A percentile compares a stretch with the other conserved stretches of the same genome.
Conservation (phyloP, 2,329 filamentous ascomycete species). For the Pseudogymnoascus verrucosus region DNA sequence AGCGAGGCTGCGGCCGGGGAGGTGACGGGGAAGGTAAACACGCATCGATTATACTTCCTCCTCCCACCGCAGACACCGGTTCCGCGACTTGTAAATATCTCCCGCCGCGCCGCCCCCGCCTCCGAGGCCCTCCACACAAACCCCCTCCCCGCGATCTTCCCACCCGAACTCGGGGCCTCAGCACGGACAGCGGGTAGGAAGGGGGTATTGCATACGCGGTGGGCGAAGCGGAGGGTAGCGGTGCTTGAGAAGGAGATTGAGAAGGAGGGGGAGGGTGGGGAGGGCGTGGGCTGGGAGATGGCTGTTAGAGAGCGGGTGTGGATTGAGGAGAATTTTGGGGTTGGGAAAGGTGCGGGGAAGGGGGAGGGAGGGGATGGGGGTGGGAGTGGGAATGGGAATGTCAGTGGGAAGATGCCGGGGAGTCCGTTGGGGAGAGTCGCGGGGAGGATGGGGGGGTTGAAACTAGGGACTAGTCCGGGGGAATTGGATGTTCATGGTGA, state of each 20-base stretch:
- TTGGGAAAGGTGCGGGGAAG: slow-evolving; percentile 20
- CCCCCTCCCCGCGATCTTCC: slow-evolving; percentile 80
- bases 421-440: slow-evolving; percentile 63
- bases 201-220: slow-evolving; percentile 81
- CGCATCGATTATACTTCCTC: slow-evolving; percentile 67
- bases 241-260: slow-evolving; percentile 71
- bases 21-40: slow-evolving; percentile 25
- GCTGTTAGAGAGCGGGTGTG: slow-evolving; percentile 74
- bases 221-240: slow-evolving; percentile 75
- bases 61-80: slow-evolving; percentile 58
- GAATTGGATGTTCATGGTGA: slow-evolving; percentile 52
- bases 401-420: slow-evolving; percentile 54
- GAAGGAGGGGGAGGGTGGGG: slow-evolving; percentile 65
- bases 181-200: slow-evolving; percentile 61
- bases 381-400: slow-evolving; percentile 19
- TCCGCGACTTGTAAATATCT: slow-evolving; percentile 63
- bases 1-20: slow-evolving; percentile 31
- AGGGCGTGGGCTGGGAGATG: slow-evolving; percentile 80
- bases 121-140: slow-evolving; percentile 53
- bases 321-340: slow-evolving; percentile 69
- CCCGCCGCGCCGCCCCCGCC: slow-evolving; percentile 20
- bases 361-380: slow-evolving; percentile 15
- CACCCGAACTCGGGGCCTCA: slow-evolving; percentile 62
- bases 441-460: slow-evolving; percentile 66
- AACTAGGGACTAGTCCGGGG: slow-evolving; percentile 63